These are phyloP conservation scores for Sclerotinia minor DNA, from an alignment of 2,329 filamentous ascomycete genomes.

Conservation along the genomic window DNA sequence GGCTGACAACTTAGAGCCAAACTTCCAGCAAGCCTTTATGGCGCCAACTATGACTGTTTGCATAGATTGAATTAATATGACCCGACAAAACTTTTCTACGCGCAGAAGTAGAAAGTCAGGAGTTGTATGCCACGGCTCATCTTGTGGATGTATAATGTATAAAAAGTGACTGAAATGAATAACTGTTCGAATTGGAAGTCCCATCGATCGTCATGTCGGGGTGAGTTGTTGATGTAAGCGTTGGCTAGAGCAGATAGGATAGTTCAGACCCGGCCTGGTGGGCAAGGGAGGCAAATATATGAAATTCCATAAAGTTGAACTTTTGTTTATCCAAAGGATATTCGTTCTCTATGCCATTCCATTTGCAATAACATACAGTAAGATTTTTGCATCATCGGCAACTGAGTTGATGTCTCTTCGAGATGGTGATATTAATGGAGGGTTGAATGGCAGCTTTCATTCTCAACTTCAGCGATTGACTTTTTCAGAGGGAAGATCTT, in stretches of 20 bases:
- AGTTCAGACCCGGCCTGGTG: not conserved
- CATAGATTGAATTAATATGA: constrained; percentile 29
- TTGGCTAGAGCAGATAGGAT: not conserved
- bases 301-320: not conserved
- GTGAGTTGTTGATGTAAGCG: not conserved
- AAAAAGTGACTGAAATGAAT: not conserved
- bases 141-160: not conserved
- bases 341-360: not conserved
- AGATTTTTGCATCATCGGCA: too few species aligned
- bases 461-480: not conserved
- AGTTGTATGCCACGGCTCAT: not conserved
- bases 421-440: not conserved
- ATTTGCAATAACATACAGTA: not conserved
- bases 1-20: constrained; percentile 25
- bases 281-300: not conserved
- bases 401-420: too few species aligned
- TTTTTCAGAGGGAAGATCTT: not conserved
- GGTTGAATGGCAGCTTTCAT: not conserved
- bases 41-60: constrained; percentile 33
- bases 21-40: constrained; percentile 43
- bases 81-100: constrained; percentile 30
- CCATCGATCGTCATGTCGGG: too few species aligned
- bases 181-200: not conserved
- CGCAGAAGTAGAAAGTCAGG: constrained; percentile 30
- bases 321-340: not conserved